A percentile compares a stretch with the other conserved stretches of the same genome.
phyloP scores from a whole-genome alignment of 1,139 yeast species.

The Hemisphaericaspora lyxosophila region DNA sequence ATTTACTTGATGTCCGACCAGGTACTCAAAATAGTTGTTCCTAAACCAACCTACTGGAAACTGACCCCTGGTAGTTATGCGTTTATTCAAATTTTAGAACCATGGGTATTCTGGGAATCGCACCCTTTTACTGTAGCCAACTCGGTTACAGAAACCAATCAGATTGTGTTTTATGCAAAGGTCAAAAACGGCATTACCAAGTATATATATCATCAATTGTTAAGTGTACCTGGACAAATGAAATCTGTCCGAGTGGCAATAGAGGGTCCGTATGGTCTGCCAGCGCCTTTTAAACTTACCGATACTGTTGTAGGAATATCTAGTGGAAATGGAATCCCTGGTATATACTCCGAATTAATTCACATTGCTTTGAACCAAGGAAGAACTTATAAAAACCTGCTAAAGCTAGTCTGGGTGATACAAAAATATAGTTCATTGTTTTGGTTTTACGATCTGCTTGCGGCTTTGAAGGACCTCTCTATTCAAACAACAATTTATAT shows the following conservation, averaged over 20 bases:
- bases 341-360: conserved; percentile 21
- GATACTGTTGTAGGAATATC: conserved; percentile 55
- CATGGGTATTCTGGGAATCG: conserved; percentile 53
- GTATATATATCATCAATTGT: conserved; percentile 45
- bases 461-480: conserved; percentile 21
- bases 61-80: conserved; percentile 44
- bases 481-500: conserved; percentile 31
- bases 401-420: conserved; percentile 37
- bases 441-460: conserved; percentile 36
- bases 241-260: conserved; percentile 41
- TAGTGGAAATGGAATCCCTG: conserved; percentile 78
- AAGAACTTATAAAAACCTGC: conserved; percentile 19
- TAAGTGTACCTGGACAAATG: conserved; percentile 31
- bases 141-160: conserved; percentile 26
- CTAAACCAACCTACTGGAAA: conserved; percentile 38
- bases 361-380: conserved; percentile 21
- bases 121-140: conserved; percentile 55
- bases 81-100: conserved; percentile 38
- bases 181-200: conserved; percentile 46
- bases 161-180: conserved; percentile 38
- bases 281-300: conserved; percentile 42
- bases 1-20: conserved; percentile 49
- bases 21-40: conserved; percentile 39
- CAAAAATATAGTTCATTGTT: conserved; percentile 42
- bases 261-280: conserved; percentile 46